phyloP scores from a whole-genome alignment of 2,329 filamentous ascomycete genomes.

The Diplodia sapinea region DNA sequence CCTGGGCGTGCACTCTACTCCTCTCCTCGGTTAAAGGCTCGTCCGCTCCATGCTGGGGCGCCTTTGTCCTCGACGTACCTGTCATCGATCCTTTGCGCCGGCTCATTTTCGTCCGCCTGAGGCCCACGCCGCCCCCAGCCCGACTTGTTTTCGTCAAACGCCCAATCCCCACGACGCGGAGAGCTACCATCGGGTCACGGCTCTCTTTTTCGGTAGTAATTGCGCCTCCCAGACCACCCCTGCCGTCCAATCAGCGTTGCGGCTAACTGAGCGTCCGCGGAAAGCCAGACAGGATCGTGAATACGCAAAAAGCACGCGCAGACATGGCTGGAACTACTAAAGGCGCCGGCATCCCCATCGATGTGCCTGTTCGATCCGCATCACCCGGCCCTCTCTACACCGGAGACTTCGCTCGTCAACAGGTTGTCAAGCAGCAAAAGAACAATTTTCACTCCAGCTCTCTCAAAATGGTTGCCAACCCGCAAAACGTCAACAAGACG shows the following conservation, averaged over 20 bases:
- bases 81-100: slow-evolving; percentile 31
- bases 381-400: slow-evolving; percentile 57
- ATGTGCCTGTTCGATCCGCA: slow-evolving; percentile 39
- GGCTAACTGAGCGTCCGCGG: slow-evolving; percentile 24
- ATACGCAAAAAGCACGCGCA: slow-evolving; percentile 25
- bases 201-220: slow-evolving; percentile 29
- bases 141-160: slow-evolving; percentile 28
- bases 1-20: not conserved
- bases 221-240: slow-evolving; percentile 28
- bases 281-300: slow-evolving; percentile 30
- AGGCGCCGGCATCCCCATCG: slow-evolving; percentile 43
- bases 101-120: slow-evolving; percentile 33
- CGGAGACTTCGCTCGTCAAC: slow-evolving; percentile 62
- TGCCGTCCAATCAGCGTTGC: slow-evolving; percentile 16
- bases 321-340: slow-evolving; percentile 47
- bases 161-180: slow-evolving; percentile 27
- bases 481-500: slow-evolving; percentile 81
- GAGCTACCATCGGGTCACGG: slow-evolving; percentile 26
- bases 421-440: slow-evolving; percentile 62
- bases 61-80: slow-evolving; percentile 20
- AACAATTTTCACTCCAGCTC: slow-evolving; percentile 66
- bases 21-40: slow-evolving; percentile 23
- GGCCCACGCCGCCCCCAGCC: slow-evolving; percentile 23
- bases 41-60: slow-evolving; percentile 15
- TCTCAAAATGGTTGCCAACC: slow-evolving; percentile 41